A percentile compares a stretch with the other conserved stretches of the same genome.
Conservation (phyloP, 2,329 filamentous ascomycete genomes). For the Colletotrichum liaoningense region DNA sequence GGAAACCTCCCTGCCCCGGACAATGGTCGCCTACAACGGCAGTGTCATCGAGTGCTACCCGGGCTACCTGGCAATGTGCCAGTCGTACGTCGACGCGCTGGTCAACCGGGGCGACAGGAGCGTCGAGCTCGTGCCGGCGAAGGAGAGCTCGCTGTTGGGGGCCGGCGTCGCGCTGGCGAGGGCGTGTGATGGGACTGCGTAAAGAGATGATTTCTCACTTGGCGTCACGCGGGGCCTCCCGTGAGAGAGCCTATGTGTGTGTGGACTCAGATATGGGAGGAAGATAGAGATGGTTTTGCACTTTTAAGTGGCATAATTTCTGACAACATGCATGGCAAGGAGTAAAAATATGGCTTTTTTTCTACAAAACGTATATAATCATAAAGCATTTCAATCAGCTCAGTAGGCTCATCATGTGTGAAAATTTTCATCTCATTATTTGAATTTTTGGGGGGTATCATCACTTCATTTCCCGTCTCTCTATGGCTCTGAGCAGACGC, state of each 20-base stretch:
- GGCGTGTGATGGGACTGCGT: slow-evolving; percentile 8
- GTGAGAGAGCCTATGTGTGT: neutral
- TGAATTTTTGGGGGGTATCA: slow-evolving; percentile 3
- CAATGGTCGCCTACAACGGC: slow-evolving; percentile 81
- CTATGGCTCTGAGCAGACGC: neutral
- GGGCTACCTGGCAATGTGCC: slow-evolving; percentile 70
- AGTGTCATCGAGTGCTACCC: slow-evolving; percentile 85
- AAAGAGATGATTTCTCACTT: no score
- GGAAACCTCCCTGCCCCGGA: slow-evolving; percentile 59
- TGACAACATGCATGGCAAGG: slow-evolving; percentile 5
- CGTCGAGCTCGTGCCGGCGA: slow-evolving; percentile 74
- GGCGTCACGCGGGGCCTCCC: no score
- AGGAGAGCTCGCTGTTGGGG: slow-evolving; percentile 80
- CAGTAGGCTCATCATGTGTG: neutral
- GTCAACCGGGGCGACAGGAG: slow-evolving; percentile 50
- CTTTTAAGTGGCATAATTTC: neutral
- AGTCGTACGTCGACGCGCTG: slow-evolving; percentile 72
- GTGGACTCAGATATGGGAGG: neutral
- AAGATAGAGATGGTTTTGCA: neutral
- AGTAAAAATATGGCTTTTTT: neutral
- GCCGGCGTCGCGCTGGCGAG: slow-evolving; percentile 76
- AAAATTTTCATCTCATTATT: neutral
- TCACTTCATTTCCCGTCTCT: neutral
- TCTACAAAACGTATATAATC: slow-evolving; percentile 9
- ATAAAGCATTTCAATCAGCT: neutral